Evolutionary conservation across 192 early-diverging fungal species (phyloP), one percentile per base, ranked within the genome.

Genomic region (Entomortierella chlamydospora): DNA sequence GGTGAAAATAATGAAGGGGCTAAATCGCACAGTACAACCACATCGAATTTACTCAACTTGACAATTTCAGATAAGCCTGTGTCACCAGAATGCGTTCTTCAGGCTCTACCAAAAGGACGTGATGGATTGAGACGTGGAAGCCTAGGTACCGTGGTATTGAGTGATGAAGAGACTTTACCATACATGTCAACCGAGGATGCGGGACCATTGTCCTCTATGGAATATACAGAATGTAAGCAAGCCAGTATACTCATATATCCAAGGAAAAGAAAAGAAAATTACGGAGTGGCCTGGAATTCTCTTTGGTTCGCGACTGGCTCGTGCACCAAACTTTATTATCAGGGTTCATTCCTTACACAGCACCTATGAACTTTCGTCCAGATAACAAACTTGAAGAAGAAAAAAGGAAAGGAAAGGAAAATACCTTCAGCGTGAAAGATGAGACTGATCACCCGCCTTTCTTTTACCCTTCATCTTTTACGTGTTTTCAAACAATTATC

Each of bases 141-240:
- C 4, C 12, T 47, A 4, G 45, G 15, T 47, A 47, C 45, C 45
- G 13, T 13, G 13, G 6, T 13, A n/a, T n/a, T n/a, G n/a, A n/a
- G n/a, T 41, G 39, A 41, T 6, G 39, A 9, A 41, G 23, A 28
- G 22, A 26, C 60, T 47, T 42, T 47, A 26, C 23, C 28, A 26
- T 62, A 37, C 15, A 47, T 25, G 43, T 12, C 43, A 9, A 17
- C 17, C 58, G 25, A 60, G 11, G 34, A 61, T 45, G 42, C 60
- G 29, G 45, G 60, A 20, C 59, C 68, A 11, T 43, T 61, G 49
- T 70, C 59, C 11, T 70, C 68, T 28, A 63, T 63, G 60, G 69
- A 63, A 43, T 56, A 64, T 47, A 53, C 62, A 22, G 61, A 72
- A 64, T 23, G 61, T 64, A 72, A 64, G 54, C 25, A 50, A n/a